Percentiles rank a stretch among this genome's conserved stretches.
Conservation (phyloP, 1,284 basidiomycete species). For the Heterobasidion irregulare region DNA sequence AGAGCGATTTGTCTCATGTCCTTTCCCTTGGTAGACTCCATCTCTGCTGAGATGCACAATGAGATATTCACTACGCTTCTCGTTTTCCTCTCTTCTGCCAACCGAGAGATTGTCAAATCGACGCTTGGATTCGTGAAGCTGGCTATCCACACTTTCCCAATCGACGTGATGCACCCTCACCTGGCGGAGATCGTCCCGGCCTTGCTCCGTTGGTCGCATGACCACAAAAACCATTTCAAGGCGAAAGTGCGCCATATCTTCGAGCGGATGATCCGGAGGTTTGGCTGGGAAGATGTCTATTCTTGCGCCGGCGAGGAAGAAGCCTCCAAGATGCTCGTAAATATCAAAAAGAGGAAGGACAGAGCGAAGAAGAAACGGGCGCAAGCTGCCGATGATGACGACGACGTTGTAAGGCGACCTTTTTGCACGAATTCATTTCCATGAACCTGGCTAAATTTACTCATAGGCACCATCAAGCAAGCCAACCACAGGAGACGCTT, state of each 20-base stretch:
- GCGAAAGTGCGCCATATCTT: conserved; percentile 94
- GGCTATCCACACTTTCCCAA: conserved; percentile 77
- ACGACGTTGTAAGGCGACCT: conserved; percentile 31
- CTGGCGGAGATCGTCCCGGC: conserved; percentile 77
- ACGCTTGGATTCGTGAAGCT: conserved; percentile 95
- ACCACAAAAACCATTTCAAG: conserved; percentile 99
- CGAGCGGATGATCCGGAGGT: conserved; percentile 90
- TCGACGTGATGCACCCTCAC: conserved; percentile 67
- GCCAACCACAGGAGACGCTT: conserved; percentile 72
- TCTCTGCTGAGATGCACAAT: conserved; percentile 71
- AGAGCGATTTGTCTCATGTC: background rate
- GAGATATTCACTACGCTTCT: conserved; percentile 86
- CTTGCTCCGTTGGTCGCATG: conserved; percentile 87
- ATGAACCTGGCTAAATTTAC: background rate
- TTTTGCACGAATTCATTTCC: background rate
- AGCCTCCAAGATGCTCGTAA: conserved; percentile 72
- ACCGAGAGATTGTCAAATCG: conserved; percentile 97
- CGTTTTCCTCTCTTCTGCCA: conserved; percentile 87
- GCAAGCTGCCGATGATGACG: conserved; percentile 45
- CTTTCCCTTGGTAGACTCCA: conserved; percentile 41
- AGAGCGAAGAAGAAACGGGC: conserved; percentile 70
- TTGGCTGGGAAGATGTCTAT: conserved; percentile 84
- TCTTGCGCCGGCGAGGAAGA: conserved; percentile 69
- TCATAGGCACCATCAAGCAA: conserved; percentile 31
- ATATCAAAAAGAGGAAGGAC: conserved; percentile 90